Percentiles rank a stretch among this genome's conserved stretches.
phyloP scores from a whole-genome alignment of 352 stramenopile genomes.

The Aphanomyces stellatus region DNA sequence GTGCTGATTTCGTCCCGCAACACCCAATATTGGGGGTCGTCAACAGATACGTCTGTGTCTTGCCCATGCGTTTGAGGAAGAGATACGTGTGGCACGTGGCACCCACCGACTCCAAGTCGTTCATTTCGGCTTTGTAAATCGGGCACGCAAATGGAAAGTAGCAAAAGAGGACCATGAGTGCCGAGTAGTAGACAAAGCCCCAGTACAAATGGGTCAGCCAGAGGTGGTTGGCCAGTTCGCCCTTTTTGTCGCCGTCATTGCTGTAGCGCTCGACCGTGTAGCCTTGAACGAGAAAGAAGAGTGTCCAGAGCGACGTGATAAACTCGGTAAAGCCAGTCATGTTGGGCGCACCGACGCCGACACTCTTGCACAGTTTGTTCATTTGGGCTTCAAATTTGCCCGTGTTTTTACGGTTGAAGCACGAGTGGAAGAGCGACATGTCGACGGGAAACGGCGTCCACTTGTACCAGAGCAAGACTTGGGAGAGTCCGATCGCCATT shows the following conservation, averaged over 20 bases:
- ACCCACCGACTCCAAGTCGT: not conserved
- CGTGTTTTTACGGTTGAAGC: not conserved
- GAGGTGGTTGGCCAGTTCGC: not conserved
- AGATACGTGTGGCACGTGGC: not conserved
- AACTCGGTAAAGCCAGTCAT: not conserved
- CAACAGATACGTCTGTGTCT: not conserved
- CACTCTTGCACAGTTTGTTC: not conserved
- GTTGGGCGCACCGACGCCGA: not conserved
- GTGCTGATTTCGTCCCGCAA: no score
- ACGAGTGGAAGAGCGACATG: not conserved
- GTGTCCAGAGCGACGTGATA: slow-evolving; percentile 1
- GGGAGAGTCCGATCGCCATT: not conserved
- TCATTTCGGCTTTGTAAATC: not conserved
- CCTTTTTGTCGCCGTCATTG: not conserved
- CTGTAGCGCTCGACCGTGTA: not conserved
- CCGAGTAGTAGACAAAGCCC: not conserved
- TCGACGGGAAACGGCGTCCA: not conserved
- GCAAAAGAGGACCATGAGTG: not conserved
- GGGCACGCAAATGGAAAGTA: not conserved
- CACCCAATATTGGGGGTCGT: no score
- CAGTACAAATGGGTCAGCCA: not conserved
- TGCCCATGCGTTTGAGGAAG: not conserved
- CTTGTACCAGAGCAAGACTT: not conserved
- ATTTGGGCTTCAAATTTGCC: not conserved
- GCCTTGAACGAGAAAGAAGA: not conserved